A percentile compares a stretch with the other conserved stretches of the same genome.
These are phyloP conservation scores for Globisporangium camurandrum DNA, from an alignment of 352 stramenopile genomes.

Conservation along the genomic window DNA sequence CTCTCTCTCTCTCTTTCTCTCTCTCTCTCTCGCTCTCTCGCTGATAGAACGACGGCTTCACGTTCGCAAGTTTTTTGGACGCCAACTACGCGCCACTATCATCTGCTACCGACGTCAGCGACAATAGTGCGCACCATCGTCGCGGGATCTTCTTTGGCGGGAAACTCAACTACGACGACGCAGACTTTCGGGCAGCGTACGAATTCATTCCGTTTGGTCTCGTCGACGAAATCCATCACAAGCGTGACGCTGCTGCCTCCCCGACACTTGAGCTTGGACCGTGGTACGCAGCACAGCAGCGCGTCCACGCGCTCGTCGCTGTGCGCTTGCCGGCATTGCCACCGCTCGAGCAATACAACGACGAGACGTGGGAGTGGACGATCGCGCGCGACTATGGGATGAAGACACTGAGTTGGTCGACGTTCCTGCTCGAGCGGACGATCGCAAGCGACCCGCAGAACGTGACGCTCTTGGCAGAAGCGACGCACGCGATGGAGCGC, in stretches of 20 bases:
- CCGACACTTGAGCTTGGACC: conserved; percentile 15
- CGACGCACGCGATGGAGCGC: conserved; percentile 61
- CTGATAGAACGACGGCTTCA: conserved; percentile 36
- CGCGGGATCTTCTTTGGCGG: conserved; percentile 77
- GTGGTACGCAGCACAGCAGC: conserved; percentile 41
- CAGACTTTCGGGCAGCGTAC: conserved; percentile 42
- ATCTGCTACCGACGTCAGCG: too few species aligned
- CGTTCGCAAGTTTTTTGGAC: conserved; percentile 33
- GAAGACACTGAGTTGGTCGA: conserved; percentile 74
- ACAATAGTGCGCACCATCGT: conserved; percentile 4
- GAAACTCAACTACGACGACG: conserved; percentile 63
- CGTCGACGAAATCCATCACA: conserved; percentile 41
- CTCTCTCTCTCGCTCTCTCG: neutral
- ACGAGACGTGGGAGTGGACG: conserved; percentile 92
- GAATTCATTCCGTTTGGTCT: conserved; percentile 43
- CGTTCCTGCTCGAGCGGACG: conserved; percentile 83
- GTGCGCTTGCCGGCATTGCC: conserved; percentile 34
- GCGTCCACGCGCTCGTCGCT: conserved; percentile 26
- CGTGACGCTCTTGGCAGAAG: conserved; percentile 55
- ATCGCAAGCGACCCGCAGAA: conserved; percentile 66
- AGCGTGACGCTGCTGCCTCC: conserved; percentile 6
- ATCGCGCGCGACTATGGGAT: conserved; percentile 73
- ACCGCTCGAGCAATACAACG: conserved; percentile 66
- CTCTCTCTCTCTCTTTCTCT: neutral
- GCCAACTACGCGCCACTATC: conserved; percentile 18